Evolutionary conservation across 1,139 yeast species (phyloP), one percentile per base, ranked within the genome.

Genomic region (Diutina scorzettiae): DNA sequence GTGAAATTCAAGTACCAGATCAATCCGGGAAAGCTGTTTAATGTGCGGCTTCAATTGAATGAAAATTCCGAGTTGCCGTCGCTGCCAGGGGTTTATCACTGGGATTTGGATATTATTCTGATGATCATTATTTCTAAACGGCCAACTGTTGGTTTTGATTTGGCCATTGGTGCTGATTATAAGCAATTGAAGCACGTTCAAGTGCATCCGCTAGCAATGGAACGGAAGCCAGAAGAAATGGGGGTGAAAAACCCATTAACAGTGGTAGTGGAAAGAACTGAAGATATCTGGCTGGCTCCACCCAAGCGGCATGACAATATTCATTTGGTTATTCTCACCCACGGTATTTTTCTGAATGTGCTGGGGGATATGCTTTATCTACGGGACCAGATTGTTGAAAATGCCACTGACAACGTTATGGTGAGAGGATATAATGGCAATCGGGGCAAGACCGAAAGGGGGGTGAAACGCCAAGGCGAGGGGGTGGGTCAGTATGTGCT

Each of bases 291-390:
- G 61, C 36, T 39, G 6, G 45, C 40, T 1, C 39, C 29, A 12
- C 55, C 59, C 2, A 45, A 46, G 4, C 23, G 43, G 6, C 37
- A 40, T 4, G 33, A 43, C 27, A 57, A 58, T 0, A 48, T 53
- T 2, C 60, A 56, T 41, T 45, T 55, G 40, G 52, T 56, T 20
- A 48, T 55, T 11, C 39, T 55, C 19, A 54, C 60, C 3, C 60
- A 56, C 43, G 60, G 60, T 3, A 34, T 56, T 12, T 53, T 55
- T 33, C 53, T 57, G 31, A 56, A 56, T 42, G 45, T 55, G 33
- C 53, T 58, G 0, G 60, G 58, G 1, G 60, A 56, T 36, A 54
- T 56, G 59, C 49, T 55, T 30, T 57, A 54, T 40, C 27, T 57
- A 7, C 52, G 55, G 14, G 61, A 56, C 21, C 30, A 50, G 11